Conservation (phyloP, 1,284 basidiomycete species). For the Naganishia sp. region DNA sequence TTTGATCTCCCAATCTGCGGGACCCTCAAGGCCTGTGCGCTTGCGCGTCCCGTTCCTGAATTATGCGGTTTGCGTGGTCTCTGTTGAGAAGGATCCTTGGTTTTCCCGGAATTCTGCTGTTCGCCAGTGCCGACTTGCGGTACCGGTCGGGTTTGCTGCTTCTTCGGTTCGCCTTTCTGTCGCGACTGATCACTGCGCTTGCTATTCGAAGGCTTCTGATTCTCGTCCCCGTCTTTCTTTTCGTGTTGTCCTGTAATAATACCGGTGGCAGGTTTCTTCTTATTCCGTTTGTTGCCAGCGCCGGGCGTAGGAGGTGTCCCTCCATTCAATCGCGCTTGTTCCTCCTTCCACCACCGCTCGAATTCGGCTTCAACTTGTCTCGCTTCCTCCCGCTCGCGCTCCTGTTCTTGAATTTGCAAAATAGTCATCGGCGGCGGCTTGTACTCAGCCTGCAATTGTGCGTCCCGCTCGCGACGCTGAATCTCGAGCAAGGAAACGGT, state of each 20-base stretch:
- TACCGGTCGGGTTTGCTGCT: not conserved
- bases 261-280: conserved; percentile 2
- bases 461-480: conserved; percentile 71
- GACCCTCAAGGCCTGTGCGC: not conserved
- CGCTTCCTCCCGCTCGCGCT: conserved; percentile 54
- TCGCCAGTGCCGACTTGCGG: not conserved
- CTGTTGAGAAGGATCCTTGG: no score
- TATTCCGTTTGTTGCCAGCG: conserved; percentile 1
- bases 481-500: conserved; percentile 74
- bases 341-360: conserved; percentile 78
- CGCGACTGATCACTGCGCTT: conserved; percentile 1
- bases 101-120: no score
- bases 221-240: no score
- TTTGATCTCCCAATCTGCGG: conserved; percentile 3
- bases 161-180: conserved; percentile 10
- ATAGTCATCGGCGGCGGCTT: conserved; percentile 63
- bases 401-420: conserved; percentile 82
- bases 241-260: no score
- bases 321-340: conserved; percentile 60
- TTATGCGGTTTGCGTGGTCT: not conserved
- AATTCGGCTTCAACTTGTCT: conserved; percentile 72
- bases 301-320: not conserved
- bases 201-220: conserved; percentile 1
- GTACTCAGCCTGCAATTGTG: conserved; percentile 50
- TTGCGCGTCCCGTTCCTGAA: not conserved